Conservation (phyloP, 2,329 filamentous ascomycete genomes). For the Exserohilum rostratum region DNA sequence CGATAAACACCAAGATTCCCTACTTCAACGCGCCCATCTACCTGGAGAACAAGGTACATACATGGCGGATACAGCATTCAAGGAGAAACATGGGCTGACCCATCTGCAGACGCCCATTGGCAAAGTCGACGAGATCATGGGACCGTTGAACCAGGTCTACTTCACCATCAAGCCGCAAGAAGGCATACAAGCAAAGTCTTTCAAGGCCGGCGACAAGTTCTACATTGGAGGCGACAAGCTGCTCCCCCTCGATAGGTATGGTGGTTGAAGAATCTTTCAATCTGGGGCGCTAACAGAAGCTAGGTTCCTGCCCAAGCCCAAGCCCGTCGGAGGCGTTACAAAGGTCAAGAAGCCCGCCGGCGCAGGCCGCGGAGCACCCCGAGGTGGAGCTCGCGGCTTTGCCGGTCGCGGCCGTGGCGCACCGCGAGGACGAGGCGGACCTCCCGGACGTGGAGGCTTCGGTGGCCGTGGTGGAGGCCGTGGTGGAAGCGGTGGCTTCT, state of each 20-base stretch:
- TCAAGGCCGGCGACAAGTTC: conserved; percentile 97
- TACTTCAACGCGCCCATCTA: conserved; percentile 99
- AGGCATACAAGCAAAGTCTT: conserved; percentile 91
- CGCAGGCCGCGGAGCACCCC: conserved; percentile 61
- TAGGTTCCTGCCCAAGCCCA: conserved; percentile 91
- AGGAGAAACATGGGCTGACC: conserved; percentile 25
- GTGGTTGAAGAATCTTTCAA: background rate
- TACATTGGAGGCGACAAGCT: conserved; percentile 95
- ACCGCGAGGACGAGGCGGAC: conserved; percentile 56
- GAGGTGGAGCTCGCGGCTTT: conserved; percentile 37
- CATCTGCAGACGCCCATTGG: conserved; percentile 74
- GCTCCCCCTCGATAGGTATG: conserved; percentile 82
- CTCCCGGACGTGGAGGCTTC: conserved; percentile 51
- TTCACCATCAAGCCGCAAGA: conserved; percentile 98
- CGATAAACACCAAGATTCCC: conserved; percentile 91
- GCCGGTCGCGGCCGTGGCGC: conserved; percentile 54
- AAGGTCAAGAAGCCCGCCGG: conserved; percentile 75
- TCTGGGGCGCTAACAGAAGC: conserved; percentile 24
- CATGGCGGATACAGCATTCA: background rate
- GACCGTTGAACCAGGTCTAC: conserved; percentile 96
- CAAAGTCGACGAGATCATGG: conserved; percentile 97
- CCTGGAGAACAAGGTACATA: conserved; percentile 88
- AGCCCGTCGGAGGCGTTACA: conserved; percentile 69
- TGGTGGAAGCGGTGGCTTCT: conserved; percentile 36
- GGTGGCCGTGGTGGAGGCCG: conserved; percentile 19